Evolutionary conservation across 768 basidiomycete genomes (phyloP).

Genomic region (Hericium rajendrae): DNA sequence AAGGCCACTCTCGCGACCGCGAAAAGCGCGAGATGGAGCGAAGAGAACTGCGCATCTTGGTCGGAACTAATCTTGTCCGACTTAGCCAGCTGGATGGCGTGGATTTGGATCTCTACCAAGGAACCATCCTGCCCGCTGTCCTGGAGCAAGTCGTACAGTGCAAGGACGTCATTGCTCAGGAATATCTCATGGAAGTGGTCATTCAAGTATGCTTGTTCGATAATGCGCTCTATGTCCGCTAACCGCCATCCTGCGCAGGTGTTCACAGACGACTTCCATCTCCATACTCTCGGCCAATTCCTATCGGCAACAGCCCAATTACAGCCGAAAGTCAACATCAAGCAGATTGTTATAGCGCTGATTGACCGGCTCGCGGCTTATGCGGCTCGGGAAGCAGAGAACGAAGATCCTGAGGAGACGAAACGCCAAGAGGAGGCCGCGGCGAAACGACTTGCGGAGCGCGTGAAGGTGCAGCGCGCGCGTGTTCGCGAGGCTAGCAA

Average conservation of each 20-base stretch:
- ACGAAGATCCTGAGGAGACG: slow-evolving; percentile 89
- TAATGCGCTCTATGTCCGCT: not conserved
- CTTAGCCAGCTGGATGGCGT: slow-evolving; percentile 94
- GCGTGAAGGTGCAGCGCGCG: slow-evolving; percentile 66
- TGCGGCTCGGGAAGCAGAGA: slow-evolving; percentile 96
- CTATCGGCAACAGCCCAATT: slow-evolving; percentile 91
- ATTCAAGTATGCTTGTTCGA: slow-evolving; percentile 62
- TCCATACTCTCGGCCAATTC: slow-evolving; percentile 93
- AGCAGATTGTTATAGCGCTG: slow-evolving; percentile 93
- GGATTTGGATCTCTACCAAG: slow-evolving; percentile 85
- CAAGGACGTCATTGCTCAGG: slow-evolving; percentile 97
- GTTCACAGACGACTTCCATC: slow-evolving; percentile 97
- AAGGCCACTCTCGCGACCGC: slow-evolving; percentile 92
- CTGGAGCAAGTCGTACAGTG: slow-evolving; percentile 97
- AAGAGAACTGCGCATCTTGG: slow-evolving; percentile 87
- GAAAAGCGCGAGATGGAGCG: slow-evolving; percentile 97
- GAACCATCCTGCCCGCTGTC: slow-evolving; percentile 80
- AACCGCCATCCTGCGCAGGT: slow-evolving; percentile 40
- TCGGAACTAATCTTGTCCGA: slow-evolving; percentile 95
- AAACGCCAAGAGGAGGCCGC: slow-evolving; percentile 91
- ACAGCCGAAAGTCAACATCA: slow-evolving; percentile 98
- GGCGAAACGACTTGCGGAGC: slow-evolving; percentile 78
- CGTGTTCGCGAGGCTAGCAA: slow-evolving; percentile 41
- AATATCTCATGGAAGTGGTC: slow-evolving; percentile 99
- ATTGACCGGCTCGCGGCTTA: slow-evolving; percentile 95